Conservation (phyloP, 108 stramenopile species). For the Cyclostephanos invisitatus region DNA sequence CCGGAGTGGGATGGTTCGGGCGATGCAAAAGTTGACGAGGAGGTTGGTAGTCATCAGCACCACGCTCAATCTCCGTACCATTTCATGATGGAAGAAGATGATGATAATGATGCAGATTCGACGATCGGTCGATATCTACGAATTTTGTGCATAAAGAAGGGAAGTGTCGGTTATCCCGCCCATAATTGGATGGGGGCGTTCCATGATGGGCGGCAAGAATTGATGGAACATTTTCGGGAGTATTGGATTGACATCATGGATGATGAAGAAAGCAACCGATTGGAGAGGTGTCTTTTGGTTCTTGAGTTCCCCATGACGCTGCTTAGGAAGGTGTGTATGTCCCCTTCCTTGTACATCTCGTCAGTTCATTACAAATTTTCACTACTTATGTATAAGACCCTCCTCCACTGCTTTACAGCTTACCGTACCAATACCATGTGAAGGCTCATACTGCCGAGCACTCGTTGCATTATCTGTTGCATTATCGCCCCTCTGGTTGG, state of each 20-base stretch:
- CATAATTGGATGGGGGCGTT: conserved; percentile 67
- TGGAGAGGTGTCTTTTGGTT: conserved; percentile 64
- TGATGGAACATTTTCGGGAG: conserved; percentile 46
- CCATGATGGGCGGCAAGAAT: conserved; percentile 61
- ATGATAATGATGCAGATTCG: neutral
- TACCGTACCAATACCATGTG: conserved; percentile 52
- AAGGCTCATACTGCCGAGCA: conserved; percentile 55
- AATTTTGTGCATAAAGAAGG: conserved; percentile 35
- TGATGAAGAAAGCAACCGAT: conserved; percentile 57
- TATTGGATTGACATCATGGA: conserved; percentile 70
- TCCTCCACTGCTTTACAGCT: conserved; percentile 23
- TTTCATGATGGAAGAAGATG: conserved; percentile 70
- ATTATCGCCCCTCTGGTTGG: conserved; percentile 54
- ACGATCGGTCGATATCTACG: conserved; percentile 3
- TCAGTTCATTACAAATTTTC: neutral
- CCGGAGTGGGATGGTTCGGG: neutral
- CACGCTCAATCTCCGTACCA: conserved; percentile 30
- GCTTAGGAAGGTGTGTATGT: conserved; percentile 56
- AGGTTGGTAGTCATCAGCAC: conserved; percentile 19
- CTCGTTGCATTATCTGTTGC: conserved; percentile 47
- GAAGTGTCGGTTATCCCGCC: conserved; percentile 48
- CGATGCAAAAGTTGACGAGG: conserved; percentile 12
- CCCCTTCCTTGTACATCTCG: neutral
- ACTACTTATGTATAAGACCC: neutral
- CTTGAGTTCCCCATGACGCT: conserved; percentile 80